Percentiles rank a stretch among this genome's conserved stretches.
Evolutionary conservation across 768 basidiomycete genomes (phyloP).

Genomic region (Lentinula edodes): DNA sequence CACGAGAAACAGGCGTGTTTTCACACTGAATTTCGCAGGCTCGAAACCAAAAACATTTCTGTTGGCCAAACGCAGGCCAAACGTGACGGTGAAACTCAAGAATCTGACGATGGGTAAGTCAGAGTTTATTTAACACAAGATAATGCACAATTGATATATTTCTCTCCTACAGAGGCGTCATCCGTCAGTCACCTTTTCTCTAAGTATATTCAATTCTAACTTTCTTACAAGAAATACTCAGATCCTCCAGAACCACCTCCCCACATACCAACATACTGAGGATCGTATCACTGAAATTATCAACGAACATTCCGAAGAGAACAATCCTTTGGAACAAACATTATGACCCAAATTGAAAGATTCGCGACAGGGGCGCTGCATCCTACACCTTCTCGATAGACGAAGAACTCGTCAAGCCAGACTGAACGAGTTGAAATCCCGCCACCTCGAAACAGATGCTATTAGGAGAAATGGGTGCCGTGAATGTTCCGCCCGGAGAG

Average conservation of each 20-base stretch:
- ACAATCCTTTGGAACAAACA: conserved; percentile 70
- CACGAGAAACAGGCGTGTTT: background rate
- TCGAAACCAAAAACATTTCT: too few species aligned
- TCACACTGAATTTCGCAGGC: too few species aligned
- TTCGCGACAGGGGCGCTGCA: conserved; percentile 83
- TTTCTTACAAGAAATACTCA: conserved; percentile 63
- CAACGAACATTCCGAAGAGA: conserved; percentile 67
- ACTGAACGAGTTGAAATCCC: conserved; percentile 75
- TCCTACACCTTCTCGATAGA: conserved; percentile 90
- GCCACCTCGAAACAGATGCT: conserved; percentile 67
- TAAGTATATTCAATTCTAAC: too few species aligned
- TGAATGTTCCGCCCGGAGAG: conserved; percentile 68
- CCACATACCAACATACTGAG: conserved; percentile 78
- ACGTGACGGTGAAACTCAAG: too few species aligned
- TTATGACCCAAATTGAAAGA: conserved; percentile 79
- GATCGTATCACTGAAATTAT: conserved; percentile 75
- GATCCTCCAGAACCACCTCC: conserved; percentile 82
- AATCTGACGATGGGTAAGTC: too few species aligned
- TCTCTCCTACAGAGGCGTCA: conserved; percentile 43
- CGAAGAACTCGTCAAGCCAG: conserved; percentile 72
- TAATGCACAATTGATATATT: too few species aligned
- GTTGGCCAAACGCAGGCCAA: too few species aligned
- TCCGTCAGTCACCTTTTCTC: conserved; percentile 33
- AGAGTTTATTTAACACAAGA: too few species aligned
- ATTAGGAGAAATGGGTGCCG: conserved; percentile 50